These are phyloP conservation scores for Dactylellina parvicollis DNA, from an alignment of 2,329 filamentous ascomycete species.

Conservation along the genomic window DNA sequence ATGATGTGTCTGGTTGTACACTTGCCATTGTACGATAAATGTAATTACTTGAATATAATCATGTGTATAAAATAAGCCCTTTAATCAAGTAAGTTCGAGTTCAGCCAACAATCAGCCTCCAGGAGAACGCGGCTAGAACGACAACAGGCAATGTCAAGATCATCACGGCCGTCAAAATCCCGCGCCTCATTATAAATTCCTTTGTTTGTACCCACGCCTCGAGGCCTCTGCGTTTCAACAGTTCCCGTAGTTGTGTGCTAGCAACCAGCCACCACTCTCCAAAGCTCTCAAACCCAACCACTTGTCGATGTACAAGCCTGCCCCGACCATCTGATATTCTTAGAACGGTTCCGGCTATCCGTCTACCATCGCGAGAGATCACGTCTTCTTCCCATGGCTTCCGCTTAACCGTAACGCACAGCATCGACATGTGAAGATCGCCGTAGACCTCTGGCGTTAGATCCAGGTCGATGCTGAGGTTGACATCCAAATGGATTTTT, in stretches of 20 bases:
- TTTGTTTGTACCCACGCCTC: too few relatives aligned
- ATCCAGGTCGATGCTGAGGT: constrained; percentile 47
- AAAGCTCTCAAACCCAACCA: constrained; percentile 50
- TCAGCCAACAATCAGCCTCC: not conserved
- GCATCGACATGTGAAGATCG: constrained; percentile 48
- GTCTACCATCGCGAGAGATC: constrained; percentile 27
- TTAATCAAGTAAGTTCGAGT: not conserved
- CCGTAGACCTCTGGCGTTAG: constrained; percentile 44
- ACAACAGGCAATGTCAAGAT: constrained; percentile 15
- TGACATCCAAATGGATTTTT: constrained; percentile 45
- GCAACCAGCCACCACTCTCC: constrained; percentile 53
- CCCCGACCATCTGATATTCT: constrained; percentile 41
- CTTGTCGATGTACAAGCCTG: constrained; percentile 36
- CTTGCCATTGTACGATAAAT: too few relatives aligned
- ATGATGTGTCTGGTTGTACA: not conserved
- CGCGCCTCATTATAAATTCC: too few relatives aligned
- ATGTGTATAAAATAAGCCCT: too few relatives aligned
- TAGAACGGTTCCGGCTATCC: constrained; percentile 45
- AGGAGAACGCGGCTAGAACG: not conserved
- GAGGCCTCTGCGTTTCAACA: too few relatives aligned
- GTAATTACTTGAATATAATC: too few relatives aligned
- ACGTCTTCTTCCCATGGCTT: constrained; percentile 49
- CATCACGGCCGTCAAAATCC: not conserved
- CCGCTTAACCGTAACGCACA: constrained; percentile 40
- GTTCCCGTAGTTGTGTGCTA: constrained; percentile 31